phyloP scores from a whole-genome alignment of 148 eudicot species.

The Rhododendron williamsianum region DNA sequence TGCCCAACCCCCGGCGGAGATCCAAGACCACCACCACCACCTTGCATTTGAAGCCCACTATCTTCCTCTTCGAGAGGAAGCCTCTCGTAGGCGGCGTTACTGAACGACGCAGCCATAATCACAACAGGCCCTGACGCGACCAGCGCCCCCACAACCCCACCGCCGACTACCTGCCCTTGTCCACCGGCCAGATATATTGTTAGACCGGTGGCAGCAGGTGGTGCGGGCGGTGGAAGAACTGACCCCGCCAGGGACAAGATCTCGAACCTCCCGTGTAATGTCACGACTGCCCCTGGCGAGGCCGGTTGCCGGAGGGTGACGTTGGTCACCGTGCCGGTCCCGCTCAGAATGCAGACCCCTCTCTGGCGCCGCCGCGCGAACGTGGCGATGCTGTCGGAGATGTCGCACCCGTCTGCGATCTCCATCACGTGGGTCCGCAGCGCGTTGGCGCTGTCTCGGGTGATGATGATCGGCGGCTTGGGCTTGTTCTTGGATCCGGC shows the following conservation, averaged over 20 bases:
- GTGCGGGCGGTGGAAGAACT: conserved; percentile 78
- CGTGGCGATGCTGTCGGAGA: conserved; percentile 60
- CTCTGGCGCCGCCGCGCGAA: conserved; percentile 76
- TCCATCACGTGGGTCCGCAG: conserved; percentile 89
- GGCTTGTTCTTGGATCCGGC: conserved; percentile 88
- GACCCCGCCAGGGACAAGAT: conserved; percentile 73
- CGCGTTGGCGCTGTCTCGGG: conserved; percentile 81
- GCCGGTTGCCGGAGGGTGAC: conserved; percentile 92
- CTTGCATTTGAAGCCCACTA: conserved; percentile 28
- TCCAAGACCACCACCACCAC: conserved; percentile 30
- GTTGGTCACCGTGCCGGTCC: conserved; percentile 66
- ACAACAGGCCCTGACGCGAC: conserved; percentile 72
- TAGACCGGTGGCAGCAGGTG: conserved; percentile 72
- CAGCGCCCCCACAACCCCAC: conserved; percentile 65
- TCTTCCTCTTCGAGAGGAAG: conserved; percentile 80
- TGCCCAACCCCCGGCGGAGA: conserved; percentile 28
- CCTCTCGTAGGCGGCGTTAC: conserved; percentile 84
- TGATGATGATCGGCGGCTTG: conserved; percentile 81
- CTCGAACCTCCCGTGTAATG: conserved; percentile 79
- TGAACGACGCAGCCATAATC: conserved; percentile 81
- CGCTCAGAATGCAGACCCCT: conserved; percentile 74
- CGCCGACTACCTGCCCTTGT: conserved; percentile 87
- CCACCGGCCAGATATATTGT: conserved; percentile 78
- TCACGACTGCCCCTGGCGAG: conserved; percentile 50
- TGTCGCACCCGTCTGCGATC: conserved; percentile 70